Percentiles rank a stretch among this genome's conserved stretches.
phyloP scores from a whole-genome alignment of 148 eudicot species.

The Amaranthus palmeri region DNA sequence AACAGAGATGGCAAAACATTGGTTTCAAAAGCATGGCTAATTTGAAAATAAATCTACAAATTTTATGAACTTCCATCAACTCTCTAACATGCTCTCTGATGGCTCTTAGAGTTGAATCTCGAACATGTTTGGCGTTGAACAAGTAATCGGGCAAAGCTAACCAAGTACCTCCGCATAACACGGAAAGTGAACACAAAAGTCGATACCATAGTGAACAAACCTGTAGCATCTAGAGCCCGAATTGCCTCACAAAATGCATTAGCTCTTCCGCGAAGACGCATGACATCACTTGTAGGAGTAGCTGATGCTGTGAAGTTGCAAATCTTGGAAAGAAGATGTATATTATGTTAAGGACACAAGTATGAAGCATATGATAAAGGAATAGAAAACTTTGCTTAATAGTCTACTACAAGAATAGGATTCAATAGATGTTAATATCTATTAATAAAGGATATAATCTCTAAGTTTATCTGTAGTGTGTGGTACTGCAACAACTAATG shows the following conservation, averaged over 20 bases:
- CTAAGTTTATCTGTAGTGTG: constrained; percentile 88
- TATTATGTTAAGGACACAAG: constrained; percentile 52
- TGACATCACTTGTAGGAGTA: constrained; percentile 55
- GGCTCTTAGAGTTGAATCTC: not conserved
- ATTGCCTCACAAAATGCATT: constrained; percentile 92
- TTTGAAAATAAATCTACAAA: not conserved
- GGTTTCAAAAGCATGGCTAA: not conserved
- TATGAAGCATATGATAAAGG: not conserved
- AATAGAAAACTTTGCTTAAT: not conserved
- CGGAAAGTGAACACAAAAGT: not conserved
- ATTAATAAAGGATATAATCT: constrained; percentile 76
- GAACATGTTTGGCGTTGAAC: not conserved
- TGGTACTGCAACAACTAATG: constrained; percentile 88
- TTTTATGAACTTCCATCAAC: not conserved
- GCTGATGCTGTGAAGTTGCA: constrained; percentile 64
- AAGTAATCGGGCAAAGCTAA: not conserved
- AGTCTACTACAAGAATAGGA: not conserved
- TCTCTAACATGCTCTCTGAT: not conserved
- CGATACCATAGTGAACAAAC: constrained; percentile 35
- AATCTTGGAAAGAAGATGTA: constrained; percentile 93
- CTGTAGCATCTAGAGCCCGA: constrained; percentile 99
- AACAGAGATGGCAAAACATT: not conserved
- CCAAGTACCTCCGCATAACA: constrained; percentile 5
- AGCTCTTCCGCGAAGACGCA: constrained; percentile 86
- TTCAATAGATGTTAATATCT: not conserved